Evolutionary conservation across 768 basidiomycete species (phyloP).

Genomic region (Macrolepiota dolichaula): DNA sequence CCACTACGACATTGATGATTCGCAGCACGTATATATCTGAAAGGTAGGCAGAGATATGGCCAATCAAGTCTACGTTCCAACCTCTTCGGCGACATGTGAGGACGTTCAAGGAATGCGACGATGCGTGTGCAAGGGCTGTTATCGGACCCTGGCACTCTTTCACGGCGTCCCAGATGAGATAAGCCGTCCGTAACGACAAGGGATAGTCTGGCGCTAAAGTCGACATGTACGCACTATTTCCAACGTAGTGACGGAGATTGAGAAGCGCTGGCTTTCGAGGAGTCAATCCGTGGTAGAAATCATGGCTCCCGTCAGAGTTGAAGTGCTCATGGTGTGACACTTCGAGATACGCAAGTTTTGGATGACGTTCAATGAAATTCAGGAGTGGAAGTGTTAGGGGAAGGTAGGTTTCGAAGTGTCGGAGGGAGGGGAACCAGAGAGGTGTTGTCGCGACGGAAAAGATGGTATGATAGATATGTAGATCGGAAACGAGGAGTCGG

Average conservation of each 20-base stretch:
- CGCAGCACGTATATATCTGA: constrained; percentile 31
- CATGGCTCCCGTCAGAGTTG: constrained; percentile 3
- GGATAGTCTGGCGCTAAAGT: constrained; percentile 20
- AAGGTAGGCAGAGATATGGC: constrained; percentile 27
- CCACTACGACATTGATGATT: constrained; percentile 33
- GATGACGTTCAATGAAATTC: constrained; percentile 32
- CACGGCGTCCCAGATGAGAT: constrained; percentile 32
- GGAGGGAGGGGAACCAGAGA: constrained; percentile 22
- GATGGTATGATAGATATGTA: constrained; percentile 18
- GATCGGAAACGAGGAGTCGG: constrained; percentile 28
- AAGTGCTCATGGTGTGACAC: constrained; percentile 28
- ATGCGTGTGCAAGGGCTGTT: constrained; percentile 26
- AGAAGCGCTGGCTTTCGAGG: constrained; percentile 19
- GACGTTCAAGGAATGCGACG: constrained; percentile 28
- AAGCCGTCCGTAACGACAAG: constrained; percentile 30
- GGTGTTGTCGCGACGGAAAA: constrained; percentile 17
- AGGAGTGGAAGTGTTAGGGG: constrained; percentile 27
- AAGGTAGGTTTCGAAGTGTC: constrained; percentile 33
- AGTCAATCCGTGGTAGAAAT: not conserved
- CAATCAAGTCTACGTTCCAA: constrained; percentile 37
- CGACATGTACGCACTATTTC: constrained; percentile 29
- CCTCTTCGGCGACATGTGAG: constrained; percentile 33
- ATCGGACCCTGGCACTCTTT: constrained; percentile 28
- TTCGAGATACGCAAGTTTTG: constrained; percentile 29
- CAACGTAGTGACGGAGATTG: constrained; percentile 32